Percentiles rank a stretch among this genome's conserved stretches.
Conservation (phyloP, 495 filamentous ascomycete genomes). For the Podospora pseudopauciseta region DNA sequence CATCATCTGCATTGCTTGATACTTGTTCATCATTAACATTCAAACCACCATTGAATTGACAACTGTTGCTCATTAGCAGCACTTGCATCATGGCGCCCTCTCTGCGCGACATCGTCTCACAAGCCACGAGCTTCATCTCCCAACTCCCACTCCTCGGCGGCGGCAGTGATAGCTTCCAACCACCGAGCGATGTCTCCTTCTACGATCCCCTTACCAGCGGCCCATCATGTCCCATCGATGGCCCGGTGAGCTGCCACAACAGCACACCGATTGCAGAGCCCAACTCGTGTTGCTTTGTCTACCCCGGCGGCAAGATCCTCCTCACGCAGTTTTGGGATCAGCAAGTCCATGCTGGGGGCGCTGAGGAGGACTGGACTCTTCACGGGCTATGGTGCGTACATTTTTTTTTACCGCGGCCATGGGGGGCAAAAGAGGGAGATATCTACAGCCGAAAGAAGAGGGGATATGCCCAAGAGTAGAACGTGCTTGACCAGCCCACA, state of each 20-base stretch:
- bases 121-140: slow-evolving; percentile 17
- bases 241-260: slow-evolving; percentile 49
- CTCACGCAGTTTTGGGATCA: slow-evolving; percentile 89
- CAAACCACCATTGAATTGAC: not conserved
- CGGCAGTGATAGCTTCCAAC: not conserved
- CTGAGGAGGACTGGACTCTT: slow-evolving; percentile 76
- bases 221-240: slow-evolving; percentile 43
- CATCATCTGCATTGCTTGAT: not conserved
- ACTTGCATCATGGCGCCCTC: slow-evolving; percentile 9
- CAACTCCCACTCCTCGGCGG: slow-evolving; percentile 14
- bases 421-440: not conserved
- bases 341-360: slow-evolving; percentile 60
- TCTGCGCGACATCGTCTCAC: slow-evolving; percentile 19
- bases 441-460: not conserved
- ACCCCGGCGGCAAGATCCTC: slow-evolving; percentile 73
- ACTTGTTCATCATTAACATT: not conserved
- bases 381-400: slow-evolving; percentile 69
- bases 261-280: slow-evolving; percentile 32
- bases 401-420: not conserved
- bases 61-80: not conserved
- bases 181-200: slow-evolving; percentile 24
- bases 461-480: not conserved
- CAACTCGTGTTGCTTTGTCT: slow-evolving; percentile 80
- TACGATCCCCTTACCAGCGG: slow-evolving; percentile 38
- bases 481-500: not conserved